Evolutionary conservation across 192 early-diverging fungal genomes (phyloP).

Genomic region (Entrophospora sp.): DNA sequence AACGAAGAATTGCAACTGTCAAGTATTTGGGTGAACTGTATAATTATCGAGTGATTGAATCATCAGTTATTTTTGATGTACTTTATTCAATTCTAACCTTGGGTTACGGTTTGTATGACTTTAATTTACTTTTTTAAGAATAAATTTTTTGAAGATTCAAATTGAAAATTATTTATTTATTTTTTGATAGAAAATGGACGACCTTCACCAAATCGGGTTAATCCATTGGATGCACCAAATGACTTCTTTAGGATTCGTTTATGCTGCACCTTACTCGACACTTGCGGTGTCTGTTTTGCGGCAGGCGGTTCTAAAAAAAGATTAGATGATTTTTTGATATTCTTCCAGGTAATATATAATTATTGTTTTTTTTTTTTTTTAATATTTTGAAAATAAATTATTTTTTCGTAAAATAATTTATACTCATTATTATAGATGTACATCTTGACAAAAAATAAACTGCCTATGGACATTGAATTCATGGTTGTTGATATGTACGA

Average conservation of each 20-base stretch:
- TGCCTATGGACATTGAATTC: conserved; percentile 87
- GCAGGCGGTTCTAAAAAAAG: conserved; percentile 54
- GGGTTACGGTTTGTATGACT: conserved; percentile 62
- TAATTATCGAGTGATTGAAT: conserved; percentile 79
- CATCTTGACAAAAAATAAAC: conserved; percentile 66
- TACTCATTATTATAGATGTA: conserved; percentile 57
- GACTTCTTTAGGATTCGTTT: conserved; percentile 94
- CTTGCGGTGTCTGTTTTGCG: conserved; percentile 79
- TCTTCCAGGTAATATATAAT: conserved; percentile 79
- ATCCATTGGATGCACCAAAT: conserved; percentile 63
- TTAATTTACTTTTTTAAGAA: neutral
- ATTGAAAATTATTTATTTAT: neutral
- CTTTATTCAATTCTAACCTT: conserved; percentile 74
- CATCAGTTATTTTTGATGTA: conserved; percentile 69
- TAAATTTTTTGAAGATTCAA: neutral
- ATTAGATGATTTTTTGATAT: conserved; percentile 66
- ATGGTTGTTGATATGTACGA: conserved; percentile 75
- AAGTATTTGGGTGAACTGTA: conserved; percentile 91
- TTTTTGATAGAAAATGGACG: conserved; percentile 35
- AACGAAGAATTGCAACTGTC: conserved; percentile 69
- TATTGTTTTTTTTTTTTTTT: no score
- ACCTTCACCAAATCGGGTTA: conserved; percentile 46
- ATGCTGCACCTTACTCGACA: conserved; percentile 75
- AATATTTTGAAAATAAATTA: no score
- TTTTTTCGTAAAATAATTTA: neutral